Conservation (phyloP, 2,329 filamentous ascomycete genomes). For the Diaporthe sp. region DNA sequence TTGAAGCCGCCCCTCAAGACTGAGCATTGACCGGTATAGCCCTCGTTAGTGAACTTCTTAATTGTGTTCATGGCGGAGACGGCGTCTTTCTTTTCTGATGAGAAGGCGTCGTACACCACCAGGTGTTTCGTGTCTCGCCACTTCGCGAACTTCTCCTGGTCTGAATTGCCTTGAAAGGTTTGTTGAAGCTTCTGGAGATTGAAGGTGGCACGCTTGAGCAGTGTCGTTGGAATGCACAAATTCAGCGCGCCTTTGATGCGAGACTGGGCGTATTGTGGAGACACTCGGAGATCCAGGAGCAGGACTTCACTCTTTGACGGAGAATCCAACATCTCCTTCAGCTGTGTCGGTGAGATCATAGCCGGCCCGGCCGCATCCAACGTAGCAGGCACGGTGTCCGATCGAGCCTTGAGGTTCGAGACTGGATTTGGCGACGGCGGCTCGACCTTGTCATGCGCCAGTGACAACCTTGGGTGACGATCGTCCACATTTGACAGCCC, state of each 20-base stretch:
- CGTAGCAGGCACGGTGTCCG: slow-evolving; percentile 66
- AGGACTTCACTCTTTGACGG: slow-evolving; percentile 64
- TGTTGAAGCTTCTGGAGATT: slow-evolving; percentile 89
- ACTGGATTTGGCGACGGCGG: slow-evolving; percentile 52
- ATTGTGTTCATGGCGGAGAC: slow-evolving; percentile 86
- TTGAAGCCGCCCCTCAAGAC: slow-evolving; percentile 88
- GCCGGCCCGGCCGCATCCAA: slow-evolving; percentile 61
- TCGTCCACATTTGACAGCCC: slow-evolving; percentile 61
- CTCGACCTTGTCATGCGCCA: slow-evolving; percentile 63
- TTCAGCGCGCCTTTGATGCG: slow-evolving; percentile 87
- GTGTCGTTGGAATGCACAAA: slow-evolving; percentile 93
- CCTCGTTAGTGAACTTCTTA: slow-evolving; percentile 91
- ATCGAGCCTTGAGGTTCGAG: slow-evolving; percentile 49
- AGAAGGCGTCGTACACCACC: slow-evolving; percentile 87
- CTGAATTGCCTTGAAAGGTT: slow-evolving; percentile 81
- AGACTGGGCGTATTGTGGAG: slow-evolving; percentile 82
- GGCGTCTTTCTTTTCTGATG: slow-evolving; percentile 84
- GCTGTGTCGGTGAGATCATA: slow-evolving; percentile 67
- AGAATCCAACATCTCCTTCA: slow-evolving; percentile 68
- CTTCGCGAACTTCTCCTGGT: slow-evolving; percentile 79
- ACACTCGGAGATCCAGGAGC: slow-evolving; percentile 87
- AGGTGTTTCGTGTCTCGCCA: slow-evolving; percentile 84
- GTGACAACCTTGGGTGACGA: slow-evolving; percentile 67
- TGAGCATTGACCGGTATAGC: slow-evolving; percentile 79
- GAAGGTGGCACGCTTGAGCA: slow-evolving; percentile 92